Evolutionary conservation across 192 early-diverging fungal species (phyloP), one percentile per base, ranked within the genome.

Genomic region (Coemansia nantahalensis): DNA sequence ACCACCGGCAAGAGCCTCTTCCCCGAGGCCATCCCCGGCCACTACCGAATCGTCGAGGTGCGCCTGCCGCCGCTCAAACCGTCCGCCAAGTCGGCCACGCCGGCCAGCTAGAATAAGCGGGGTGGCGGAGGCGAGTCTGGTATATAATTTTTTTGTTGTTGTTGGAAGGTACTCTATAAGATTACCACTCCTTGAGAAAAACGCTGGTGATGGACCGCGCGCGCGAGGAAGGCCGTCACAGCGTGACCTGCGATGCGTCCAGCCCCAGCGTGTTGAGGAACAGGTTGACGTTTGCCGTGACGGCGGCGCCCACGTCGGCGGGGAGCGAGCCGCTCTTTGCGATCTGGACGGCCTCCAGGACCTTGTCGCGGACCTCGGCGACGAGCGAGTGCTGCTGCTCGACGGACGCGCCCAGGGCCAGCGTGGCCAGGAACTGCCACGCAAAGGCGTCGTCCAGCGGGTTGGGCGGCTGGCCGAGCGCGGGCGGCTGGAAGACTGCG

Each of bases 391-490:
- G 84, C 75, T 99, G 96, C 75, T 97, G 94, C 26, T 99, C 96
- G 45, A 89, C 86, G 2, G 89, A 88, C 0, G 96, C 96, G 11
- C 92, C 88, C 2, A 93, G 86, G 2, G 96, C 95, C 80, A 99
- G 87, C 0, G 93, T 89, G 0, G 96, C 92, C 68, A 99, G 76
- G 55, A 99, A 99, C 61, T 97, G 94, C 96, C 96, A 99, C 15
- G 97, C 89, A 59, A 94, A 91, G 24, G 92, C 79, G 64, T 97
- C 94, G 84, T 40, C 82, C 51, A 56, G 59, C 59, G 32, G 75
- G 48, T 17, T 78, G 33, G 69, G 49, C 23, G 54, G 37, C 16
- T 68, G 61, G 14, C 68, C 48, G 15, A 66, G 57, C 8, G 80
- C 66, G 18, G 83, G 75, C 39, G 57, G 23, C 24, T 56, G 59